Conservation (phyloP, 208 protist genomes). For the Trypanosoma vivax region DNA sequence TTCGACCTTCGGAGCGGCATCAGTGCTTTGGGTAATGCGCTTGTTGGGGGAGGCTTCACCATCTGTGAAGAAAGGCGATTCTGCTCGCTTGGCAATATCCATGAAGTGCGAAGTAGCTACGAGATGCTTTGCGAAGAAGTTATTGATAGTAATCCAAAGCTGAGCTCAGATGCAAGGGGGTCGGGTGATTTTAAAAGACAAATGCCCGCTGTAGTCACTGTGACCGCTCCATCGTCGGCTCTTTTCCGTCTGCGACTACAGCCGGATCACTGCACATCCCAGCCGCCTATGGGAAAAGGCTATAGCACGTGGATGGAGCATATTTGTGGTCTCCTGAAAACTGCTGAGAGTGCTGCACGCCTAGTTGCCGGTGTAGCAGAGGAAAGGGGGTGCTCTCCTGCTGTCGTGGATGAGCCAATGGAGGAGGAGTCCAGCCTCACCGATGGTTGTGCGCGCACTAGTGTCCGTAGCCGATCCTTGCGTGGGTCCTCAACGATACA, state of each 20-base stretch:
- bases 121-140: conserved; percentile 21
- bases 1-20: conserved; percentile 37
- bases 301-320: conserved; percentile 22
- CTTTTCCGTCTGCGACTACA: background rate
- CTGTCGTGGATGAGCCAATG: conserved; percentile 8
- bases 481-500: conserved; percentile 14
- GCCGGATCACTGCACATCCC: too few species aligned
- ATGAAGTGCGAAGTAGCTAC: conserved; percentile 28
- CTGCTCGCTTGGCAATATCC: conserved; percentile 43
- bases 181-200: conserved; percentile 8
- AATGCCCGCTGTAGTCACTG: conserved; percentile 21
- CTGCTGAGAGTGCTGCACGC: conserved; percentile 34
- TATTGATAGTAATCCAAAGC: conserved; percentile 17
- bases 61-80: conserved; percentile 18
- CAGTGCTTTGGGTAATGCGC: conserved; percentile 23
- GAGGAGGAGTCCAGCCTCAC: conserved; percentile 2
- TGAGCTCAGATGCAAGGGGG: conserved; percentile 3
- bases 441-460: background rate
- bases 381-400: conserved; percentile 35
- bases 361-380: conserved; percentile 36
- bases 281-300: background rate
- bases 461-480: background rate
- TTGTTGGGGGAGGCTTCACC: conserved; percentile 36
- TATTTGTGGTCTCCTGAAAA: conserved; percentile 30
- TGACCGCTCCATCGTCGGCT: background rate